Evolutionary conservation across 345 rosid species (phyloP).

Genomic region (Eucalyptus erythrocorys): DNA sequence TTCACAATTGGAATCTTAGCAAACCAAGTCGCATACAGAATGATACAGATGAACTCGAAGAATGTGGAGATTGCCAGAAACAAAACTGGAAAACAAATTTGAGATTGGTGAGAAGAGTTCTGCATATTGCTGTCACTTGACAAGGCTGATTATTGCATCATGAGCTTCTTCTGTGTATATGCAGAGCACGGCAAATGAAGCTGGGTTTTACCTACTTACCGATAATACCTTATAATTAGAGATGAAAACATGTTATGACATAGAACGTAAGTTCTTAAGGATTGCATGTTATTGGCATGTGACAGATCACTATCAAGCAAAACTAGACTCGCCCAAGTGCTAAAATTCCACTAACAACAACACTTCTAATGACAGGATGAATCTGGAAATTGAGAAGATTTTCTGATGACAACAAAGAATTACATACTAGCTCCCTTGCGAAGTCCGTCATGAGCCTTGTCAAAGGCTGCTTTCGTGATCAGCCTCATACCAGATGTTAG

Average conservation of each 20-base stretch:
- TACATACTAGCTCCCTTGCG: constrained; percentile 74
- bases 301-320: background rate
- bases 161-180: background rate
- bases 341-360: background rate
- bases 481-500: constrained; percentile 70
- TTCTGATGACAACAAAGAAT: background rate
- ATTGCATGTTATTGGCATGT: background rate
- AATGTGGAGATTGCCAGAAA: constrained; percentile 62
- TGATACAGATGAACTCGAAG: constrained; percentile 45
- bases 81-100: constrained; percentile 29
- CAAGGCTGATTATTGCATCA: background rate
- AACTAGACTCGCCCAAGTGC: background rate
- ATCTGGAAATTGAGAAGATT: background rate
- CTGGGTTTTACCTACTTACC: background rate
- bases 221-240: background rate
- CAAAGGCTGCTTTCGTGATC: constrained; percentile 66
- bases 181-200: background rate
- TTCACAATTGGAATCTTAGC: constrained; percentile 75
- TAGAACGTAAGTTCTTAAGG: background rate
- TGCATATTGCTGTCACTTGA: background rate
- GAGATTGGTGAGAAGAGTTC: background rate
- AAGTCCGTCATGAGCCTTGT: constrained; percentile 45
- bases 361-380: background rate
- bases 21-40: constrained; percentile 50
- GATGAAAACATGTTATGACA: background rate